A percentile compares a stretch with the other conserved stretches of the same genome.
phyloP scores from a whole-genome alignment of 2,329 filamentous ascomycete genomes.

The Phaeophleospora eucalypticola region DNA sequence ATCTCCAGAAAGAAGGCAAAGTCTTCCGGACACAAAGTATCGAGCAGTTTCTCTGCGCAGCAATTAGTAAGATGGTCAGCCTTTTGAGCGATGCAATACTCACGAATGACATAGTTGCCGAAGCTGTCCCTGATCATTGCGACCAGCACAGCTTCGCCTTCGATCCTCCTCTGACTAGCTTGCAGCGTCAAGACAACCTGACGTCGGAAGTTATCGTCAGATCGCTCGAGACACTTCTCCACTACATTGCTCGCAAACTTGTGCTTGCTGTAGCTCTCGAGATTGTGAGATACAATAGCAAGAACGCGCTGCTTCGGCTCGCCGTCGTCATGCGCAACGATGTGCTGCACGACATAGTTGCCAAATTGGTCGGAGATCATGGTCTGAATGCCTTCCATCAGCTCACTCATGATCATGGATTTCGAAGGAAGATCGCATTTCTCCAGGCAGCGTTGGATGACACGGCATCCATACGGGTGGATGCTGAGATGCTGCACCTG shows the following conservation, averaged over 20 bases:
- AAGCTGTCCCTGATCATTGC: constrained; percentile 84
- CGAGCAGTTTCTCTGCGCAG: constrained; percentile 70
- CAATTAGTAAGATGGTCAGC: not conserved
- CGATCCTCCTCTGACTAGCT: constrained; percentile 47
- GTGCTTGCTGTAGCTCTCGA: constrained; percentile 79
- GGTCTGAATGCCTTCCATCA: constrained; percentile 66
- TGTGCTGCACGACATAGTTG: constrained; percentile 94
- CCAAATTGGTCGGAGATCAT: constrained; percentile 86
- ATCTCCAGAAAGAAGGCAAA: constrained; percentile 40
- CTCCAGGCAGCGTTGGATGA: constrained; percentile 89
- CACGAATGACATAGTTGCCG: constrained; percentile 95
- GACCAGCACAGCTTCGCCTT: constrained; percentile 65
- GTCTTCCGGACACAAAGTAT: constrained; percentile 39
- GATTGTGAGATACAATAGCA: constrained; percentile 63
- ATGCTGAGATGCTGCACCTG: constrained; percentile 70
- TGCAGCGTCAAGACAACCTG: constrained; percentile 60
- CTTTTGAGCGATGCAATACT: constrained; percentile 42
- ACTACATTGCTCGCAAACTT: constrained; percentile 98
- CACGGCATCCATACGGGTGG: constrained; percentile 84
- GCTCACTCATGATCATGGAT: constrained; percentile 68
- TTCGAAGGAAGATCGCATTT: constrained; percentile 66
- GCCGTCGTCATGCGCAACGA: constrained; percentile 72
- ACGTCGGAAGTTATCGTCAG: constrained; percentile 63
- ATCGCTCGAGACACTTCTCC: constrained; percentile 79
- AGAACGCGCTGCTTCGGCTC: constrained; percentile 73